Conservation (phyloP, 306 rosid species). For the Elaeagnus macrophylla region DNA sequence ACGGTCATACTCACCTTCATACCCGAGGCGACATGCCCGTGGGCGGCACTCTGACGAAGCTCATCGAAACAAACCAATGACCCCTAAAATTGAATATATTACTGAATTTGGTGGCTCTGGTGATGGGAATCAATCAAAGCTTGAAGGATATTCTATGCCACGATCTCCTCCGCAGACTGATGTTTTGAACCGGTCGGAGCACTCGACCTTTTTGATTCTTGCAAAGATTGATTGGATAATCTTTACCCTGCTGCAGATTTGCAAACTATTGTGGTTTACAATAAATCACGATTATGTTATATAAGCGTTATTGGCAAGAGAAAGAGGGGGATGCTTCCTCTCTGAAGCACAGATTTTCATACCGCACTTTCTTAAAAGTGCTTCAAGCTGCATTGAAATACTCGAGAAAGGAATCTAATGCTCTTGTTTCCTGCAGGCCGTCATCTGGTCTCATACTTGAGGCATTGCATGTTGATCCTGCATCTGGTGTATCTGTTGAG, state of each 20-base stretch:
- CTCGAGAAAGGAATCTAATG: conserved; percentile 40
- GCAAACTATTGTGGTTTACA: conserved; percentile 64
- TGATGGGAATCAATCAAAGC: conserved; percentile 51
- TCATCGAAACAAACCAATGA: conserved; percentile 62
- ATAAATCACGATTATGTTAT: conserved; percentile 71
- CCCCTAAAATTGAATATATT: conserved; percentile 86
- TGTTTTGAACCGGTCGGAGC: conserved; percentile 98
- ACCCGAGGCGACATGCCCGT: conserved; percentile 56
- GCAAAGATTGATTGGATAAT: conserved; percentile 95
- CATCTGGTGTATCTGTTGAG: conserved; percentile 75
- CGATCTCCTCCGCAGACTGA: conserved; percentile 75
- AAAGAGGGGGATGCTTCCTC: conserved; percentile 52
- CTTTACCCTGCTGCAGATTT: conserved; percentile 89
- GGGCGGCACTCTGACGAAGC: conserved; percentile 61
- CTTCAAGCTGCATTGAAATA: conserved; percentile 25
- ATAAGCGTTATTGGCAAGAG: conserved; percentile 48
- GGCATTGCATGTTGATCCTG: conserved; percentile 98
- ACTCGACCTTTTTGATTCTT: conserved; percentile 88
- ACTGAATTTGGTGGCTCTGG: conserved; percentile 90
- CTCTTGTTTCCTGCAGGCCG: conserved; percentile 62
- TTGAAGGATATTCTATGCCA: conserved; percentile 82
- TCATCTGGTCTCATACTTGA: conserved; percentile 84
- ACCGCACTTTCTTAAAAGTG: conserved; percentile 32
- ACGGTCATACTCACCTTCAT: conserved; percentile 70
- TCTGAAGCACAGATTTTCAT: conserved; percentile 41